phyloP scores from a whole-genome alignment of 202 grass and related monocot genomes.

The Hordeum pubiflorum region DNA sequence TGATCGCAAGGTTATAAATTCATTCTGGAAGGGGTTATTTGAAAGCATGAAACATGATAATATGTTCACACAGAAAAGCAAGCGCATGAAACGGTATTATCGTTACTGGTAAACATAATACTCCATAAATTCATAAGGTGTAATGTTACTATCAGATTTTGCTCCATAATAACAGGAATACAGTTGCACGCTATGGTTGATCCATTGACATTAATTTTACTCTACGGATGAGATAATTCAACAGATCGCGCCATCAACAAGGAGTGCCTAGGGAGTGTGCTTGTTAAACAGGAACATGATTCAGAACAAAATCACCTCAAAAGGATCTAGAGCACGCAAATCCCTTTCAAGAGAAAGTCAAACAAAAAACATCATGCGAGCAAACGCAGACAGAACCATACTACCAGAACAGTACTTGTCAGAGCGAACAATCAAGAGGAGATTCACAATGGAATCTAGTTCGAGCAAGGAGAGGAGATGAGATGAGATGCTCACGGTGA shows the following conservation, averaged over 20 bases:
- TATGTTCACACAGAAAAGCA: background rate
- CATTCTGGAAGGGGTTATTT: background rate
- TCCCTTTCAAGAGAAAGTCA: background rate
- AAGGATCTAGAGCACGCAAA: too few relatives aligned
- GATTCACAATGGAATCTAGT: background rate
- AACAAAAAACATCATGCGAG: background rate
- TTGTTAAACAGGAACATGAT: background rate
- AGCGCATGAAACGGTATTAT: background rate
- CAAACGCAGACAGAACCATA: background rate
- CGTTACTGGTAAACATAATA: background rate
- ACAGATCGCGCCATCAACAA: background rate
- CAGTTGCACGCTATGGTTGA: background rate
- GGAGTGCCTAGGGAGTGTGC: background rate
- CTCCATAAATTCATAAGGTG: background rate
- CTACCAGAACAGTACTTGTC: background rate
- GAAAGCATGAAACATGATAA: background rate
- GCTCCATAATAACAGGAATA: conserved; percentile 3
- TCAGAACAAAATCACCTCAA: background rate
- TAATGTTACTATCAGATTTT: conserved; percentile 1
- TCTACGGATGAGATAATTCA: background rate
- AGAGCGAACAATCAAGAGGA: background rate
- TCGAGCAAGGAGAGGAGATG: background rate
- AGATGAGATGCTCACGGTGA: conserved; percentile 52
- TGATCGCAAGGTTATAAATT: background rate
- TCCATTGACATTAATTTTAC: background rate